Conservation (phyloP, 495 filamentous ascomycete genomes). For the Hyphodiscus hymeniophilus region DNA sequence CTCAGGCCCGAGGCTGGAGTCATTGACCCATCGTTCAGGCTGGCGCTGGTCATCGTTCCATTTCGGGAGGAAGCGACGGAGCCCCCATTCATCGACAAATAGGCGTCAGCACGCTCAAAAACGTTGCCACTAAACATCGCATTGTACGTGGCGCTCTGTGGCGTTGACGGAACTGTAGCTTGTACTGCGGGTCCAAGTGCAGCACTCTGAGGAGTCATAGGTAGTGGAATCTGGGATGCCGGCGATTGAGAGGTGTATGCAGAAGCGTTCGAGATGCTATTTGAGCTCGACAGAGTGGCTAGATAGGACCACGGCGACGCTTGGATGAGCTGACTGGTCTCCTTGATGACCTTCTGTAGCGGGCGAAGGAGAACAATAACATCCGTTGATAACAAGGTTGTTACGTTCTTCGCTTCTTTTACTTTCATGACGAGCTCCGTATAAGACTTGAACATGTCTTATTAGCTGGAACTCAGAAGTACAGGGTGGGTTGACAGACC, state of each 20-base stretch:
- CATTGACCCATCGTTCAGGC: constrained; percentile 19
- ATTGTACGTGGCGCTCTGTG: constrained; percentile 55
- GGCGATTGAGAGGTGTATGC: constrained; percentile 18
- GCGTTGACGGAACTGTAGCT: constrained; percentile 77
- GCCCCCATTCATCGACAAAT: constrained; percentile 45
- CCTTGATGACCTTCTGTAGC: constrained; percentile 66
- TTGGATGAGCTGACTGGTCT: constrained; percentile 65
- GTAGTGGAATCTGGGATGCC: constrained; percentile 30
- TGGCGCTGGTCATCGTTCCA: constrained; percentile 22
- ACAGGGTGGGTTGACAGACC: constrained; percentile 17
- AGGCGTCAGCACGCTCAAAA: constrained; percentile 64
- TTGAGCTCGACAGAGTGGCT: constrained; percentile 9
- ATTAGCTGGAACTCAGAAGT: neutral
- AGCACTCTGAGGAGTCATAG: constrained; percentile 68
- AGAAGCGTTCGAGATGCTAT: constrained; percentile 12
- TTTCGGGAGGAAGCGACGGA: constrained; percentile 15
- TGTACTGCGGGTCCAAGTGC: constrained; percentile 83
- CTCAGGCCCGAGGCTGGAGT: constrained; percentile 16
- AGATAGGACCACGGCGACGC: constrained; percentile 63
- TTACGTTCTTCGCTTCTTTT: constrained; percentile 55
- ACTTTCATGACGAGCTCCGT: constrained; percentile 63
- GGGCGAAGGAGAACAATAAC: constrained; percentile 64
- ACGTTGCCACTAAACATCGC: constrained; percentile 61
- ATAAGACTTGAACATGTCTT: constrained; percentile 45
- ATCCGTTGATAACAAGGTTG: constrained; percentile 54